phyloP scores from a whole-genome alignment of 352 stramenopile species.

The Globisporangium yorkense region DNA sequence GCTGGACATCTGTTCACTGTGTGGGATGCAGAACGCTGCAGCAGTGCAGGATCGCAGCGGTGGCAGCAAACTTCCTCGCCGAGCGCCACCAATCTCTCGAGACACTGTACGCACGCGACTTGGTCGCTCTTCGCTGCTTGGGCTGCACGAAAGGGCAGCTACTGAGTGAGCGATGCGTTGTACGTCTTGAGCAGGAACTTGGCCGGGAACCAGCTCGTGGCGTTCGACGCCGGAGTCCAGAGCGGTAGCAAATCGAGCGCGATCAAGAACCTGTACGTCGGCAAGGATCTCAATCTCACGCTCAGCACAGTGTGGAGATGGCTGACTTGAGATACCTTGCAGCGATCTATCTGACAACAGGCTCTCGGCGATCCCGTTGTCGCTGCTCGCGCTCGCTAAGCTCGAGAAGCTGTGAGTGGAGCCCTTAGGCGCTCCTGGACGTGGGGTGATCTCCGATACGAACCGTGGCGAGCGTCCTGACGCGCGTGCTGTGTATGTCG shows the following conservation, averaged over 20 bases:
- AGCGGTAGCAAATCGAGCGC: neutral
- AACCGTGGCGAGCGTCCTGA: neutral
- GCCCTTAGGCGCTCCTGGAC: too few species aligned
- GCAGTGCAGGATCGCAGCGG: constrained; percentile 32
- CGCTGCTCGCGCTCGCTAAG: constrained; percentile 30
- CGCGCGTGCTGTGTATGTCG: neutral
- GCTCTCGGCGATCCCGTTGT: constrained; percentile 22
- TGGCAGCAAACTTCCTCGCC: constrained; percentile 30
- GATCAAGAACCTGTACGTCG: constrained; percentile 26
- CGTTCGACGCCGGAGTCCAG: neutral
- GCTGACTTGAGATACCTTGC: neutral
- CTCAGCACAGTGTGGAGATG: neutral
- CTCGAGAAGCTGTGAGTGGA: constrained; percentile 36
- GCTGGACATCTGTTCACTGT: neutral
- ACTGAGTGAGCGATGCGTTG: neutral
- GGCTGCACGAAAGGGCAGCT: neutral
- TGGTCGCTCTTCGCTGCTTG: too few species aligned
- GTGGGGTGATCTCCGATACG: neutral
- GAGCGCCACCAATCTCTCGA: neutral
- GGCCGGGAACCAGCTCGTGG: neutral
- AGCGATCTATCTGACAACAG: constrained; percentile 43
- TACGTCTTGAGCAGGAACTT: constrained; percentile 21
- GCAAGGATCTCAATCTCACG: neutral
- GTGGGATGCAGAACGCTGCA: constrained; percentile 5
- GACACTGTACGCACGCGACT: neutral